Evolutionary conservation across 2,329 filamentous ascomycete species (phyloP).

Genomic region (Aspergillus puulaauensis): DNA sequence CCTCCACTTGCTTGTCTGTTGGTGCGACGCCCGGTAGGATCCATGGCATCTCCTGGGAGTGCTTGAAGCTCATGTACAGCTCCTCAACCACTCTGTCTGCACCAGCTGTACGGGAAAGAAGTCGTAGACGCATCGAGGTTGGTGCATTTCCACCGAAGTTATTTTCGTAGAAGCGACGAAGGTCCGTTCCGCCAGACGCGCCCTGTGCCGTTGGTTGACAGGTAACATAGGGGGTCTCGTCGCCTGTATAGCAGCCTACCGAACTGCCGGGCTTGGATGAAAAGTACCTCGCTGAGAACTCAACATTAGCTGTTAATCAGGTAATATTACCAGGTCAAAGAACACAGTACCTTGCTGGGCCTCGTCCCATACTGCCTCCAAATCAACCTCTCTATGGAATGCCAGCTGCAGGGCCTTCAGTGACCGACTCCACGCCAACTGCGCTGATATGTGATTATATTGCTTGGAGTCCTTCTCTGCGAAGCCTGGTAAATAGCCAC

Average conservation of each 20-base stretch:
- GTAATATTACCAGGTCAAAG: neutral
- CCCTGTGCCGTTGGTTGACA: neutral
- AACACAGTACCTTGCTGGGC: neutral
- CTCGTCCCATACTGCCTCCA: constrained; percentile 6
- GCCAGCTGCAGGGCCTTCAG: neutral
- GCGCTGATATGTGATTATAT: neutral
- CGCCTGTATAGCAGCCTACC: neutral
- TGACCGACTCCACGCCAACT: constrained; percentile 8
- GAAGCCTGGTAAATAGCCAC: neutral
- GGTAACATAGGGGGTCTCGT: neutral
- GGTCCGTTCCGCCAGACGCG: neutral
- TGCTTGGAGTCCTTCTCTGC: neutral
- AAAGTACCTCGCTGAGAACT: neutral
- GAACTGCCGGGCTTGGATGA: neutral
- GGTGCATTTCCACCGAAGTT: neutral
- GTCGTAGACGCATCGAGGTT: neutral
- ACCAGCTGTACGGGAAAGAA: constrained; percentile 2
- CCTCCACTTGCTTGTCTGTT: neutral
- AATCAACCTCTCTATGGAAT: neutral
- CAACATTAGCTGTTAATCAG: neutral
- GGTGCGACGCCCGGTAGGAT: constrained; percentile 5
- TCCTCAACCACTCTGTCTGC: constrained; percentile 7
- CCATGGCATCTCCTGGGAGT: constrained; percentile 5
- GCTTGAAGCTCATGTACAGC: constrained; percentile 3
- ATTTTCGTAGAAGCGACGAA: neutral